Conservation (phyloP, 1,139 yeast species). For the Blastobotrys elegans region DNA sequence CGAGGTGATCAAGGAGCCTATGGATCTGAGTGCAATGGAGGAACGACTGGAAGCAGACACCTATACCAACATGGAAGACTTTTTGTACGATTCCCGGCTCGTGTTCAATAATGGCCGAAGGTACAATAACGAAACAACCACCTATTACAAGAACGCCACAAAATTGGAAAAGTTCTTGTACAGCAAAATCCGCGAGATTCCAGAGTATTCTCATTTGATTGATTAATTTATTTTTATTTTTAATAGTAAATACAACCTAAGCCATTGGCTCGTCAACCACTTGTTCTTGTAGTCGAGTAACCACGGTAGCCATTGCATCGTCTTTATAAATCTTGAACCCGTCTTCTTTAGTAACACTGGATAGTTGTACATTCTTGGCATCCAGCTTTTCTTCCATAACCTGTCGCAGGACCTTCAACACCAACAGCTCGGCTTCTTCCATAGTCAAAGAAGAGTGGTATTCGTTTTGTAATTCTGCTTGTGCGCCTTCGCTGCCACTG, state of each 20-base stretch:
- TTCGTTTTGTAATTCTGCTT: slow-evolving; percentile 94
- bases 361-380: slow-evolving; percentile 91
- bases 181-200: slow-evolving; percentile 73
- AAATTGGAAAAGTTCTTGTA: slow-evolving; percentile 86
- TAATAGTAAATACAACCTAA: background rate
- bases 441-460: slow-evolving; percentile 93
- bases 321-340: slow-evolving; percentile 88
- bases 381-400: slow-evolving; percentile 99
- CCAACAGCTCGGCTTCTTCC: slow-evolving; percentile 86
- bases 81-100: slow-evolving; percentile 79
- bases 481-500: slow-evolving; percentile 98
- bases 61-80: slow-evolving; percentile 86
- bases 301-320: slow-evolving; percentile 77
- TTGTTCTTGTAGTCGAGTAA: slow-evolving; percentile 68
- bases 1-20: slow-evolving; percentile 96
- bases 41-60: slow-evolving; percentile 86
- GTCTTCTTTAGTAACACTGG: slow-evolving; percentile 79
- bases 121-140: slow-evolving; percentile 31
- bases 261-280: slow-evolving; percentile 44
- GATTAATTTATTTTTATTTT: slow-evolving; percentile 29
- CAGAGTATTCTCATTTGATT: slow-evolving; percentile 58
- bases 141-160: slow-evolving; percentile 57
- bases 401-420: slow-evolving; percentile 87
- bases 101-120: slow-evolving; percentile 75
- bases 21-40: slow-evolving; percentile 97